A percentile compares a stretch with the other conserved stretches of the same genome.
These are phyloP conservation scores for Phanerochaete carnosa DNA, from an alignment of 768 basidiomycete genomes.

Conservation along the genomic window DNA sequence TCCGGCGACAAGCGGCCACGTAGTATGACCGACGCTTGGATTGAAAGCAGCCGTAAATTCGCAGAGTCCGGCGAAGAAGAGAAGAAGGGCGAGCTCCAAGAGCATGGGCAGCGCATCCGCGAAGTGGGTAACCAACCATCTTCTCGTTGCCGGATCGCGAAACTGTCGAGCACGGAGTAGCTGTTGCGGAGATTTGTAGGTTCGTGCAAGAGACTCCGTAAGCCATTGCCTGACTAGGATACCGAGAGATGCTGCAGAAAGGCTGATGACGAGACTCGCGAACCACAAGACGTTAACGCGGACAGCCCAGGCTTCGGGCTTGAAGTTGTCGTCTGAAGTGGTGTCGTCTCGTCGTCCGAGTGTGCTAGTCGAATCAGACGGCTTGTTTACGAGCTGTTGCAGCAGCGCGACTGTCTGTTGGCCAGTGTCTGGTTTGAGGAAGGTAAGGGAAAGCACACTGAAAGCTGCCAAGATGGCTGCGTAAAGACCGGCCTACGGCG, in stretches of 20 bases:
- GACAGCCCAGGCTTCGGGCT: neutral
- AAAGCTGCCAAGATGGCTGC: slow-evolving; percentile 22
- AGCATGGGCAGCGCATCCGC: slow-evolving; percentile 20
- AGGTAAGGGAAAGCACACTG: slow-evolving; percentile 15
- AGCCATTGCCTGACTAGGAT: slow-evolving; percentile 26
- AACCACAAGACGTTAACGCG: slow-evolving; percentile 23
- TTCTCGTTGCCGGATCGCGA: slow-evolving; percentile 14
- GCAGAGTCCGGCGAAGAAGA: slow-evolving; percentile 19
- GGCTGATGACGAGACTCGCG: slow-evolving; percentile 18
- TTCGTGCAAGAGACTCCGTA: slow-evolving; percentile 9
- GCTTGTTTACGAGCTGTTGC: neutral
- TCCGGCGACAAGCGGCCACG: neutral
- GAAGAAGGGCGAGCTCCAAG: slow-evolving; percentile 15
- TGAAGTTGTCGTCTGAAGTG: no score
- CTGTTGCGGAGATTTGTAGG: slow-evolving; percentile 11
- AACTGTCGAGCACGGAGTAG: slow-evolving; percentile 16
- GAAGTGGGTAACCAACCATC: slow-evolving; percentile 22
- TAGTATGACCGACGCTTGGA: neutral
- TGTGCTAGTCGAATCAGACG: no score
- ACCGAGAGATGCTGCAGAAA: slow-evolving; percentile 20
- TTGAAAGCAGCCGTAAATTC: neutral
- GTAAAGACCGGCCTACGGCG: slow-evolving; percentile 20
- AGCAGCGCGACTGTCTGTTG: neutral
- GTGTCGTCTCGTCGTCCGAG: no score
- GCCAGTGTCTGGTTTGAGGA: slow-evolving; percentile 5